These are phyloP conservation scores for Daldinia decipiens DNA, from an alignment of 495 filamentous ascomycete species.

Conservation along the genomic window DNA sequence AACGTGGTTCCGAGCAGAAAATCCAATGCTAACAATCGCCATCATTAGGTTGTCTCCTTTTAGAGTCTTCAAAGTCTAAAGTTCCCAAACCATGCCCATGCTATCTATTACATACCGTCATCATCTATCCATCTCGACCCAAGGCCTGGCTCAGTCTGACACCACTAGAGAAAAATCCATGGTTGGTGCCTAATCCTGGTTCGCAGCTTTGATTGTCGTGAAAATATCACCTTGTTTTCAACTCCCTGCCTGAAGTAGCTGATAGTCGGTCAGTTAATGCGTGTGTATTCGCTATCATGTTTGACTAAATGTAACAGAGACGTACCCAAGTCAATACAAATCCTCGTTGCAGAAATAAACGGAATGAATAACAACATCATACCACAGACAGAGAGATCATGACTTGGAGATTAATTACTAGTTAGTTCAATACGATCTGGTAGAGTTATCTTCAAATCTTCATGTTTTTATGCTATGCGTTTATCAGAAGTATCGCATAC, in stretches of 20 bases:
- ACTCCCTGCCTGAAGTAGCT: neutral
- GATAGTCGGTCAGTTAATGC: constrained; percentile 6
- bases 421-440: neutral
- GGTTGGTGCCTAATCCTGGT: constrained; percentile 6
- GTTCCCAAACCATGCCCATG: neutral
- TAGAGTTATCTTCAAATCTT: neutral
- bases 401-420: neutral
- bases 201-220: neutral
- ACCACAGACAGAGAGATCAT: neutral
- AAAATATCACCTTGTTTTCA: neutral
- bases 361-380: neutral
- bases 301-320: neutral
- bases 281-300: neutral
- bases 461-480: neutral
- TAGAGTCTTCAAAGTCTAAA: neutral
- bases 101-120: no score
- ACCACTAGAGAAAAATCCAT: neutral
- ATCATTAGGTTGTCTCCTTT: neutral
- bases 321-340: no score
- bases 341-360: neutral
- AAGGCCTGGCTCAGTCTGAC: constrained; percentile 21
- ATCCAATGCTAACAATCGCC: neutral
- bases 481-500: constrained; percentile 5
- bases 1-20: neutral
- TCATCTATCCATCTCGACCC: neutral